A percentile compares a stretch with the other conserved stretches of the same genome.
These are phyloP conservation scores for Sphaerobolus stellatus DNA, from an alignment of 1,284 basidiomycete genomes.

Conservation along the genomic window DNA sequence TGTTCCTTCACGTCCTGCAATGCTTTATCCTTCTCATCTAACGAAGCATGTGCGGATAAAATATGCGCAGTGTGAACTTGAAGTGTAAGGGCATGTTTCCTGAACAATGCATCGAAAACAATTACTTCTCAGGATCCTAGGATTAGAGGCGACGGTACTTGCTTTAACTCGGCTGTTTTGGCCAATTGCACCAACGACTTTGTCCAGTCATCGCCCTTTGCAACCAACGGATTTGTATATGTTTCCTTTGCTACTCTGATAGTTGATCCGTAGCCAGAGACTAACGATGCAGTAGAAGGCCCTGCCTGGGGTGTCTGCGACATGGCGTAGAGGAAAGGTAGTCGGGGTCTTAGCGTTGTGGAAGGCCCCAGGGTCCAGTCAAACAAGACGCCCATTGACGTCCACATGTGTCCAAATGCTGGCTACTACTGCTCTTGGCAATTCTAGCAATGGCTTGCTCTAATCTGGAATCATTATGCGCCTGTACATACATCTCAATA, in stretches of 20 bases:
- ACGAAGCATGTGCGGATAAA: conserved; percentile 70
- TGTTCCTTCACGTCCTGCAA: conserved; percentile 78
- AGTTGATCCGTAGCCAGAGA: neutral
- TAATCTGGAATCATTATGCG: too few species aligned
- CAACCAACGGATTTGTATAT: conserved; percentile 49
- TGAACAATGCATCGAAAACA: conserved; percentile 26
- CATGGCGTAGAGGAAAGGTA: conserved; percentile 9
- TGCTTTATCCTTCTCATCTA: conserved; percentile 71
- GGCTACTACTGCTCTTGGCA: too few species aligned
- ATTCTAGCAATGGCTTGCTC: too few species aligned
- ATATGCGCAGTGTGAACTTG: conserved; percentile 85
- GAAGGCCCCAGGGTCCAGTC: conserved; percentile 10
- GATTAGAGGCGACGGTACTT: conserved; percentile 27
- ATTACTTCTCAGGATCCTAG: neutral
- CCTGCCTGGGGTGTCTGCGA: conserved; percentile 11
- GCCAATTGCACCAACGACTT: conserved; percentile 78
- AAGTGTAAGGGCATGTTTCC: conserved; percentile 76
- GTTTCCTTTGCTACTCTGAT: conserved; percentile 16
- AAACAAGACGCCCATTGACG: too few species aligned
- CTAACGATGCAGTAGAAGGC: conserved; percentile 3
- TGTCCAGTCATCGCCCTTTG: conserved; percentile 74
- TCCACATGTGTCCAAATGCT: too few species aligned
- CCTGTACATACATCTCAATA: too few species aligned
- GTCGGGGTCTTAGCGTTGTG: conserved; percentile 8
- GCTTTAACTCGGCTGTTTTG: conserved; percentile 82